Evolutionary conservation across 1,284 basidiomycete species (phyloP), one percentile per base, ranked within the genome.

Genomic region (Microbotryum silenes-acaulis): DNA sequence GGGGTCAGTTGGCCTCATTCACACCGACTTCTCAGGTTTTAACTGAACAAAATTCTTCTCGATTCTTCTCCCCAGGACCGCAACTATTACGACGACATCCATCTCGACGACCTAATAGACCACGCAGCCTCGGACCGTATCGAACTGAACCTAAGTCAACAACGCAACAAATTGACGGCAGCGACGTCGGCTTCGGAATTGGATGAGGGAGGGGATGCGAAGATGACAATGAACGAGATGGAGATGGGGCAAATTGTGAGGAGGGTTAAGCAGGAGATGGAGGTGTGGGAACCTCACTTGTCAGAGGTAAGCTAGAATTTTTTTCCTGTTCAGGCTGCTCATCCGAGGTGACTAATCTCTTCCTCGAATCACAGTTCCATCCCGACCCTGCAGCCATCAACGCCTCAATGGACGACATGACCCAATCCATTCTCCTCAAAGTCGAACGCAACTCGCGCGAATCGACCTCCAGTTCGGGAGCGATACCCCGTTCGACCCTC

Each of bases 101-200:
- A 92, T 63, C 79, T 94, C 21, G 86, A 89, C 57, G 94, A 97
- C 72, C 79, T 98, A 31, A 85, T 84, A 69, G 85, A 87, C 55
- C 80, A 83, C 6, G 80, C 84, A 57, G 72, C 79, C 1, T 81
- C 83, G 0, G 73, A 79, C 9, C 89, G 88, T 1, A 88, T 96
- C 33, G 74, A 85, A 2, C 80, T 97, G 44, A 85, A 93, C 67
- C 90, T 97, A 82, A 42, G 14, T 42, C 81, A 68, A 44, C 73
- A 72, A 18, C 70, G 57, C 53, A 56, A 60, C 20, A 55, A 57
- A 21, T 23, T 50, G 16, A 23, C 44, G 21, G 51, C 54, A 14
- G 45, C 56, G 18, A 31, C 54, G 1, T 58, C 55, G 20, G 64
- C 58, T 6, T 29, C 33, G 12, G 47, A 29, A 42, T 45, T 10